phyloP scores from a whole-genome alignment of 192 early-diverging fungal species.

The Gonapodya prolifera region DNA sequence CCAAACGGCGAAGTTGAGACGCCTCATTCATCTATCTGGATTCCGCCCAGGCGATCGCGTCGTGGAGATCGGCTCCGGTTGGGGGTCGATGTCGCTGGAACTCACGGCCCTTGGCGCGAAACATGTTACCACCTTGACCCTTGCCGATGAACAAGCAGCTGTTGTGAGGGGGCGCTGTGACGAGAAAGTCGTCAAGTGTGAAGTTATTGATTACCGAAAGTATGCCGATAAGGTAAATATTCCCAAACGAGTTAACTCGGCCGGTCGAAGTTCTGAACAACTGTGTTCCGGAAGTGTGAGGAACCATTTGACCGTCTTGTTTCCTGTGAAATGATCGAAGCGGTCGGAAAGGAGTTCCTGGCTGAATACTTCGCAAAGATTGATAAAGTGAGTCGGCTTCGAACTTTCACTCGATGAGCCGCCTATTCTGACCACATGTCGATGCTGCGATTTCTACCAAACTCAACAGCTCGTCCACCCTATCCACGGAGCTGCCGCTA shows the following conservation, averaged over 20 bases:
- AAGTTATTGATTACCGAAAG: slow-evolving; percentile 22
- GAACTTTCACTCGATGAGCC: too few relatives aligned
- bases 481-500: slow-evolving; percentile 33
- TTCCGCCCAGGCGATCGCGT: slow-evolving; percentile 43
- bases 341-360: slow-evolving; percentile 54
- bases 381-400: too few relatives aligned
- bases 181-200: slow-evolving; percentile 33
- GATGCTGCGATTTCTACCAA: too few relatives aligned
- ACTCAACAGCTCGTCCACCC: slow-evolving; percentile 45
- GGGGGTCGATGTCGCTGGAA: slow-evolving; percentile 57
- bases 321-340: slow-evolving; percentile 65
- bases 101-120: too few relatives aligned
- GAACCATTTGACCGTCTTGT: slow-evolving; percentile 59
- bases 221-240: not conserved
- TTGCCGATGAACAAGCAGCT: slow-evolving; percentile 49
- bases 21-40: slow-evolving; percentile 43
- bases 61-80: slow-evolving; percentile 60
- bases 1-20: slow-evolving; percentile 49
- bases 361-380: slow-evolving; percentile 44
- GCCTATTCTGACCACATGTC: too few relatives aligned
- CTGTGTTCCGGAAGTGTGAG: slow-evolving; percentile 19
- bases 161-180: slow-evolving; percentile 49
- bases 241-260: not conserved
- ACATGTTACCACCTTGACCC: slow-evolving; percentile 46
- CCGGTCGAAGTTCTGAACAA: too few relatives aligned